Percentiles rank a stretch among this genome's conserved stretches.
Conservation (phyloP, 2,329 filamentous ascomycete species). For the Periconia macrospinosa region DNA sequence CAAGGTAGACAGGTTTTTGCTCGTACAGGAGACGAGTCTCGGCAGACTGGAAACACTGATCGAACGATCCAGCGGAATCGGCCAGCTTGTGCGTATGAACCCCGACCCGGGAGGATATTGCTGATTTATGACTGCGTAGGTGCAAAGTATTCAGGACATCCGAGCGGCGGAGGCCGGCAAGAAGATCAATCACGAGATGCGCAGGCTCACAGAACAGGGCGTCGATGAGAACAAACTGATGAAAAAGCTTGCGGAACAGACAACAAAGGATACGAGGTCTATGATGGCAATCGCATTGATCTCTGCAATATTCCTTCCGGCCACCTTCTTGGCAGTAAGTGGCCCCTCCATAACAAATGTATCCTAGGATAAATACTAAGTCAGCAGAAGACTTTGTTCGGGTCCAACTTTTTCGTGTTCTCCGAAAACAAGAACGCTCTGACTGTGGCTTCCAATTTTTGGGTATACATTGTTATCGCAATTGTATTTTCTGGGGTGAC, state of each 20-base stretch:
- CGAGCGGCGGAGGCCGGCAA: slow-evolving; percentile 8
- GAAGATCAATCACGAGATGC: slow-evolving; percentile 12
- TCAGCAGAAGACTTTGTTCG: slow-evolving; percentile 10
- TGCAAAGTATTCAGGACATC: slow-evolving; percentile 12
- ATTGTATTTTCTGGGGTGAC: slow-evolving; percentile 8
- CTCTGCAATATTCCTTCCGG: slow-evolving; percentile 14
- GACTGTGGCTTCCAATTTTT: slow-evolving; percentile 13
- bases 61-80: slow-evolving; percentile 6
- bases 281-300: slow-evolving; percentile 15
- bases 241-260: slow-evolving; percentile 8
- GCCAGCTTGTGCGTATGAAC: slow-evolving; percentile 5
- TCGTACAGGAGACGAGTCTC: slow-evolving; percentile 6
- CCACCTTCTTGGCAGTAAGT: slow-evolving; percentile 15
- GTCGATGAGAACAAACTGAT: slow-evolving; percentile 13
- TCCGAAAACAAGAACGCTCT: slow-evolving; percentile 6
- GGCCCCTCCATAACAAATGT: background rate
- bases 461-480: slow-evolving; percentile 12
- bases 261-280: slow-evolving; percentile 10
- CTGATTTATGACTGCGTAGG: slow-evolving; percentile 1
- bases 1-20: slow-evolving; percentile 5
- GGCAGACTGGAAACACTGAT: slow-evolving; percentile 10
- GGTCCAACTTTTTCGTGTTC: slow-evolving; percentile 13
- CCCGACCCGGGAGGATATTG: background rate
- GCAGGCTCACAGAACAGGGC: slow-evolving; percentile 11
- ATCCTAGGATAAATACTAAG: background rate